Conservation (phyloP, 2,329 filamentous ascomycete genomes). For the Exophiala phaeomuriformis region DNA sequence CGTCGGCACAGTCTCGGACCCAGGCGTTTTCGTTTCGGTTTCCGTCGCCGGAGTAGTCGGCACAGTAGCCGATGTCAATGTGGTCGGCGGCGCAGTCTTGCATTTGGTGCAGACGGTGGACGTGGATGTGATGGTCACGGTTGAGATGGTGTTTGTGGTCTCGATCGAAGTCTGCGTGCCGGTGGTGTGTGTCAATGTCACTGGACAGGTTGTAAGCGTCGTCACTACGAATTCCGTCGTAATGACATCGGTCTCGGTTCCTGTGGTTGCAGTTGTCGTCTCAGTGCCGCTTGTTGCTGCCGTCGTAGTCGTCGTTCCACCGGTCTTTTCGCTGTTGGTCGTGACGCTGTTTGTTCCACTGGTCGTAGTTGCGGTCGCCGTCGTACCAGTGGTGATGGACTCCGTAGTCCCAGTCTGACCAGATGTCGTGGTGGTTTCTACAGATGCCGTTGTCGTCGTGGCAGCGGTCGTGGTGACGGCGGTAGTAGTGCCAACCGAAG, state of each 20-base stretch:
- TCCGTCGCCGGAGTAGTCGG: conserved; percentile 29
- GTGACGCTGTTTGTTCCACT: conserved; percentile 20
- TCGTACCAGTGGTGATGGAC: conserved; percentile 7
- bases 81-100: conserved; percentile 6
- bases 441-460: neutral
- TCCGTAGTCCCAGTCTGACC: neutral
- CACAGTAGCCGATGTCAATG: conserved; percentile 2
- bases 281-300: conserved; percentile 12
- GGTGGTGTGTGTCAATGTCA: conserved; percentile 15
- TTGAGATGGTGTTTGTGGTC: conserved; percentile 9
- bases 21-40: neutral
- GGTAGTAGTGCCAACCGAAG: conserved; percentile 34
- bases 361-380: conserved; percentile 14
- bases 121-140: conserved; percentile 11
- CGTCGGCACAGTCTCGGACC: conserved; percentile 28
- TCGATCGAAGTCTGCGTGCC: conserved; percentile 11
- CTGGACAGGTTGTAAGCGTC: conserved; percentile 9
- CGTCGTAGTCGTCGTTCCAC: conserved; percentile 24
- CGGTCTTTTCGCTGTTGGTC: neutral
- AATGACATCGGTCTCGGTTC: conserved; percentile 6
- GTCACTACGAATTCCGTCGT: conserved; percentile 12
- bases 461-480: conserved; percentile 33
- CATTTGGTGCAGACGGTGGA: conserved; percentile 11
- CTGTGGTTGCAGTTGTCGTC: conserved; percentile 1
- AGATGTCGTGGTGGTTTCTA: conserved; percentile 5